Evolutionary conservation across 1,284 basidiomycete species (phyloP), one percentile per base, ranked within the genome.

Genomic region (Pyrrhoderma lamaoense): DNA sequence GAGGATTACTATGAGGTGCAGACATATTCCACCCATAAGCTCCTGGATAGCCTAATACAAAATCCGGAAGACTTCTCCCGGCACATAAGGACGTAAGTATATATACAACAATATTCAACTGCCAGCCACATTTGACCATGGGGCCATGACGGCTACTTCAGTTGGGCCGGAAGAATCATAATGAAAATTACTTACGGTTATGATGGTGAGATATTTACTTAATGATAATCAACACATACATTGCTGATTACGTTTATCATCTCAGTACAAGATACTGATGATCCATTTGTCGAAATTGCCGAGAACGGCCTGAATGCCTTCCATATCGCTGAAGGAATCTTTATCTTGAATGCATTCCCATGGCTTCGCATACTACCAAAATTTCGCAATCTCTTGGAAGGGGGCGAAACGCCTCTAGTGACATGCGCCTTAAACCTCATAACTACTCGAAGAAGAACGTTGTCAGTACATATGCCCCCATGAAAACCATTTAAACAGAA

Each of bases 271-370:
- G 23, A 38, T 13, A 57, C 53, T 11, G 58, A 63, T 8, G 71
- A 74, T 49, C 63, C 65, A 2, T 58, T 72, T 5, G 66, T 73
- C 2, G 59, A 65, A 47, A 68, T 72, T 8, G 70, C 67, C 7
- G 66, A 73, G 49, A 60, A 68, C 38, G 70, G 70, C 9, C 70
- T 73, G 68, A 59, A 61, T 16, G 69, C 67, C 7, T 70, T 72
- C 47, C 25, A 13, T 2, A 25, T 37, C 18, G 51, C 53, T 8
- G 31, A 31, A 14, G 50, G 44, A 3, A 42, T 47, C 35, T 54
- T 50, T 37, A 42, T 54, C 14, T 42, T 54, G n/a, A 47, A 54
- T 31, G 45, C 44, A 9, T 18, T 47, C 36, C 49, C 48, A 9
- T 45, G 31, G 27, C 23, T 56, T 22, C 36, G 27, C 25, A 49